These are phyloP conservation scores for Metschnikowia kunwiensis DNA, from an alignment of 805 yeast species.

Conservation along the genomic window DNA sequence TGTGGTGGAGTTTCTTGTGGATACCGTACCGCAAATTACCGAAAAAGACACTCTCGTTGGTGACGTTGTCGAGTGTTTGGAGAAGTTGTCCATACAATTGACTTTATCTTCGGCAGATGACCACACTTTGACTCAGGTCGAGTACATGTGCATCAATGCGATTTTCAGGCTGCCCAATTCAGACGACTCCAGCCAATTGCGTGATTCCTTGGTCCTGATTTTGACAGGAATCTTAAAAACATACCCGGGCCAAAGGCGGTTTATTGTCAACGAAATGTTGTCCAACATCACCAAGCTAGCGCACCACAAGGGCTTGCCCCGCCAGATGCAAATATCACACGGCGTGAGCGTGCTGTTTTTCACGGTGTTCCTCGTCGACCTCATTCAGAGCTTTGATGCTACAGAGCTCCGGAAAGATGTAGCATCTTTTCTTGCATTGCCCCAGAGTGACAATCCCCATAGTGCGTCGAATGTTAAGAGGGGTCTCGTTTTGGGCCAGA, in stretches of 20 bases:
- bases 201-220: constrained; percentile 28
- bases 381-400: constrained; percentile 37
- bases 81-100: constrained; percentile 17
- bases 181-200: constrained; percentile 26
- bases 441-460: constrained; percentile 8
- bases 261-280: constrained; percentile 59
- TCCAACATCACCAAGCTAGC: constrained; percentile 50
- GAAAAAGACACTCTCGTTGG: constrained; percentile 12
- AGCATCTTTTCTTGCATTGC: constrained; percentile 1
- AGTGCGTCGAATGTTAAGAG: constrained; percentile 9
- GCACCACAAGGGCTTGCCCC: constrained; percentile 38
- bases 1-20: constrained; percentile 39
- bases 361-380: constrained; percentile 43
- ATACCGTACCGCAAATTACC: constrained; percentile 29
- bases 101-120: constrained; percentile 37
- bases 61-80: constrained; percentile 4
- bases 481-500: constrained; percentile 3
- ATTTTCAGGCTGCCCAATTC: constrained; percentile 37
- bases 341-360: constrained; percentile 51
- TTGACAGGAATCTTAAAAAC: constrained; percentile 36
- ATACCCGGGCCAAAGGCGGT: constrained; percentile 51
- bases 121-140: constrained; percentile 52
- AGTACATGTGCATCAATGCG: constrained; percentile 45
- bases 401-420: constrained; percentile 4
- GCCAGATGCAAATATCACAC: constrained; percentile 41